These are phyloP conservation scores for Pseudogymnoascus destructans DNA, from an alignment of 2,329 filamentous ascomycete genomes.

Conservation along the genomic window DNA sequence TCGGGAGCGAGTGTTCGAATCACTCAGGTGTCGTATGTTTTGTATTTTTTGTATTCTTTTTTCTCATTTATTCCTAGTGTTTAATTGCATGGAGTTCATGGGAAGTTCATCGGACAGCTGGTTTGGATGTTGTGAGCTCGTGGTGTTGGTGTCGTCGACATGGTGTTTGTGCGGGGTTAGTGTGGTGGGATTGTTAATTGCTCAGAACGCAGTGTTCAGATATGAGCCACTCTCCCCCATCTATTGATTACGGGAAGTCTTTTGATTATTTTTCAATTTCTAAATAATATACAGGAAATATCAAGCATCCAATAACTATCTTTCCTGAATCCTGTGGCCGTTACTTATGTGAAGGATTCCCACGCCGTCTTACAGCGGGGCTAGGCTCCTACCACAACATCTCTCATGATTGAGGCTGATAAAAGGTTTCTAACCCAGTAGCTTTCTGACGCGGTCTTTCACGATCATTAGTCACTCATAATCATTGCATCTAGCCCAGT, in stretches of 20 bases:
- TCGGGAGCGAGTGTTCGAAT: constrained; percentile 10
- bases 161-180: not conserved
- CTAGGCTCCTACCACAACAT: not conserved
- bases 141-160: not conserved
- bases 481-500: not conserved
- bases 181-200: not conserved
- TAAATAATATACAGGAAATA: not conserved
- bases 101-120: not conserved
- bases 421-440: not conserved
- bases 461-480: not conserved
- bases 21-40: constrained; percentile 9
- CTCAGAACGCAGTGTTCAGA: not conserved
- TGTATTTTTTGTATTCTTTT: not conserved
- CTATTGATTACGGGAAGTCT: not conserved
- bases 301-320: not conserved
- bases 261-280: not conserved
- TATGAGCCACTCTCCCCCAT: not conserved
- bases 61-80: not conserved
- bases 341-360: not conserved
- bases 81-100: not conserved
- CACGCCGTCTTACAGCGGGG: not conserved
- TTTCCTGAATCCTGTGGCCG: not conserved
- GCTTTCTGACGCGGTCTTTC: not conserved
- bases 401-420: constrained; percentile 1
- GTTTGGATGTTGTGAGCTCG: not conserved